Percentiles rank a stretch among this genome's conserved stretches.
Evolutionary conservation across 1,139 yeast species (phyloP).

Genomic region (Hemisphaericaspora lyxosophila): DNA sequence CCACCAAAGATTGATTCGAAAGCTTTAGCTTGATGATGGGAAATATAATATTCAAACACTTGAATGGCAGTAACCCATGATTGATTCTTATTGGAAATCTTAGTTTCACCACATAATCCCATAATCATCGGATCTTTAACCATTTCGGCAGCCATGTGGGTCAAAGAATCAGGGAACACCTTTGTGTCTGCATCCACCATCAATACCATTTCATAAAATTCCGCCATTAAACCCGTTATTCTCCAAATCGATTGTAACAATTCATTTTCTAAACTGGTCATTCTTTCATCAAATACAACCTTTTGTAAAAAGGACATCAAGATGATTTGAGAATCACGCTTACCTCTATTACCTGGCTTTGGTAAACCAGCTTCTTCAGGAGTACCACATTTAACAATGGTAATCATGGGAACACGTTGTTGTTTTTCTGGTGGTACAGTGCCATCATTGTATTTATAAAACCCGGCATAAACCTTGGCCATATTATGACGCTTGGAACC

Average conservation of each 20-base stretch:
- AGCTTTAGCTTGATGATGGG: constrained; percentile 95
- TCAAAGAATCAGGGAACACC: constrained; percentile 84
- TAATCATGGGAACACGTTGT: constrained; percentile 82
- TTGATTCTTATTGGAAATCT: constrained; percentile 80
- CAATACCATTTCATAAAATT: constrained; percentile 76
- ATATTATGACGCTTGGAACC: constrained; percentile 92
- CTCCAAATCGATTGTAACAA: constrained; percentile 78
- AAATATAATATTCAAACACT: constrained; percentile 92
- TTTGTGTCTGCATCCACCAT: constrained; percentile 99
- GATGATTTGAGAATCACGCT: constrained; percentile 93
- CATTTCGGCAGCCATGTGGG: constrained; percentile 93
- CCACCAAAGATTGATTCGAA: constrained; percentile 96
- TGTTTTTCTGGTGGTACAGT: constrained; percentile 80
- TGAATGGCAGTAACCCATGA: constrained; percentile 96
- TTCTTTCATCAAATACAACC: constrained; percentile 92
- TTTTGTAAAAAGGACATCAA: constrained; percentile 91
- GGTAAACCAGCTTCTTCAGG: constrained; percentile 73
- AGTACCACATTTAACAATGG: constrained; percentile 90
- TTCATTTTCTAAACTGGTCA: constrained; percentile 91
- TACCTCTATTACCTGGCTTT: constrained; percentile 98
- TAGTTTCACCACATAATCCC: constrained; percentile 98
- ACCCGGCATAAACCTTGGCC: constrained; percentile 96
- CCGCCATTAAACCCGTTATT: constrained; percentile 86
- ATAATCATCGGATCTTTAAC: constrained; percentile 84
- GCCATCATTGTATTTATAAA: constrained; percentile 73